Base-by-base conservation (phyloP, 768 basidiomycete species). In the Mycena sanguinolenta region DNA sequence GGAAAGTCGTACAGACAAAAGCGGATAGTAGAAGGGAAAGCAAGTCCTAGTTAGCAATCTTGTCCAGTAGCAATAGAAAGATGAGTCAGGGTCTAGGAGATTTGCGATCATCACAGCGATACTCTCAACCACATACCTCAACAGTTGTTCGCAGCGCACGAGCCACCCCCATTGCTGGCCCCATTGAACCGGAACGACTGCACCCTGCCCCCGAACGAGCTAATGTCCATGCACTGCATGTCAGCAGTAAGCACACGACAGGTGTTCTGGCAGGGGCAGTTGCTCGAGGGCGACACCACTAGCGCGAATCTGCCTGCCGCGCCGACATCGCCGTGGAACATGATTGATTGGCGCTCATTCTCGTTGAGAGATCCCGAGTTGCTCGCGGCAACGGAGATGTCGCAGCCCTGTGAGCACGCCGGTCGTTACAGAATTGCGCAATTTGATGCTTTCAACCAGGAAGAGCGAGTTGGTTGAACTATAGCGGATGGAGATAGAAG, bases 151-250 rank as follows among this genome's bases (percentile, higher is more conserved):
- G 58, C 58, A 42, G 39, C 58, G 38, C 58, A 59, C 36, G 58
- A 28, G 16, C 58, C 58, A 44, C 39, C 39, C 21, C 58, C 58
- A 39, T 60, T 39, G 58, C 58, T 60, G 58, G 58, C 58, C 27
- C 58, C 58, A 46, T 60, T 60, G 28, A 60, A 60, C 25, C 58
- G 58, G 58, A 60, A 60, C 58, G 58, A 60, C 58, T 60, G 58
- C 25, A 28, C 58, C 27, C 46, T 5, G 58, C 58, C 58, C 42
- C 58, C 58, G 58, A 60, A 60, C 13, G 23, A 23, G 42, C 58
- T 60, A 30, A 60, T 60, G 27, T 60, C 58, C 58, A 60, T 44
- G 21, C 58, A 60, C 58, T 60, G 58, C 39, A 42, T 60, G 58
- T 60, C n/a, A n/a, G n/a, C 42, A 42, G 58, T 44, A 27, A 60